Conservation (phyloP, 1,284 basidiomycete genomes). For the Pisolithus thermaeus region DNA sequence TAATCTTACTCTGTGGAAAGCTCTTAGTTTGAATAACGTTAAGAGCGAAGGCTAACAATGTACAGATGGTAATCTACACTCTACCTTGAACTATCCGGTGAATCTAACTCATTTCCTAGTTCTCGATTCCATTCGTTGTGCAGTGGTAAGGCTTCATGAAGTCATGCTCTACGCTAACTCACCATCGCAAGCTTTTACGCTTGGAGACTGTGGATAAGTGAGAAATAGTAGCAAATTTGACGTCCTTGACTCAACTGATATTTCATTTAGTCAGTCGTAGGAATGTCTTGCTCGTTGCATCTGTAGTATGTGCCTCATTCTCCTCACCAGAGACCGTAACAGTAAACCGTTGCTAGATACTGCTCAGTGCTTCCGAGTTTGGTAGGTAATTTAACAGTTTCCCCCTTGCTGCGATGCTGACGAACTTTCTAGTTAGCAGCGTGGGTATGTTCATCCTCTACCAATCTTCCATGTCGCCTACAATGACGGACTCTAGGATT, state of each 20-base stretch:
- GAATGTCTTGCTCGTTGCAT: not conserved
- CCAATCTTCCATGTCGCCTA: not conserved
- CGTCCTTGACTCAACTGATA: not conserved
- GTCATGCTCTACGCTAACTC: not conserved
- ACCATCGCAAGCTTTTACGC: conserved; percentile 3
- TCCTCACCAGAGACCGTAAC: not conserved
- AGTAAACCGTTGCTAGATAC: not conserved
- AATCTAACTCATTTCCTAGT: not conserved
- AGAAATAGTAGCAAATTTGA: not conserved
- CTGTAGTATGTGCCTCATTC: not conserved
- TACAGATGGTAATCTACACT: not conserved
- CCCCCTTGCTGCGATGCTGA: not conserved
- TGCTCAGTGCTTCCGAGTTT: not conserved
- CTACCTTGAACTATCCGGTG: not conserved
- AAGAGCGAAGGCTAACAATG: not conserved
- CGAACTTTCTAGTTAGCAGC: not conserved
- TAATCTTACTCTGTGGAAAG: not conserved
- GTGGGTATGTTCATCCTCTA: not conserved
- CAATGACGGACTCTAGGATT: not conserved
- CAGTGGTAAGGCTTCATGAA: conserved; percentile 1
- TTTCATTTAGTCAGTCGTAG: conserved; percentile 1
- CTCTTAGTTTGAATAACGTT: not conserved
- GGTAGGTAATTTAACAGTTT: not conserved
- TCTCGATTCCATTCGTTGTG: conserved; percentile 3
- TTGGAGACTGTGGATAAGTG: conserved; percentile 7